These are phyloP conservation scores for Trichosporon inkin DNA, from an alignment of 1,284 basidiomycete species.

Conservation along the genomic window DNA sequence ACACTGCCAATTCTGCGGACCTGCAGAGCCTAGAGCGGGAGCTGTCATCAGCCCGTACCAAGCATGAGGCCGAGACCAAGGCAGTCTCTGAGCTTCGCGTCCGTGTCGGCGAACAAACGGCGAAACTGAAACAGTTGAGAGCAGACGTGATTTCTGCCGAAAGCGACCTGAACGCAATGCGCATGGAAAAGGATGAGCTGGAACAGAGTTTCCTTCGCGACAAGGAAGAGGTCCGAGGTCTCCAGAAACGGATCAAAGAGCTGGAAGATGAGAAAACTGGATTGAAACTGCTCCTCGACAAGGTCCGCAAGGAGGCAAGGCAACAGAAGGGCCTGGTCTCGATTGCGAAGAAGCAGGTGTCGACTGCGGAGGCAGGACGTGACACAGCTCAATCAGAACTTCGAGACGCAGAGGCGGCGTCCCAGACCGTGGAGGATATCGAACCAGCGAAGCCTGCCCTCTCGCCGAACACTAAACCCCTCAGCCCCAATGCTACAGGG, in stretches of 20 bases:
- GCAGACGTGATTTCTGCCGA: conserved; percentile 84
- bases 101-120: conserved; percentile 65
- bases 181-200: conserved; percentile 86
- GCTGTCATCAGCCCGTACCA: conserved; percentile 54
- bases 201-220: conserved; percentile 83
- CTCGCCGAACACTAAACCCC: conserved; percentile 61
- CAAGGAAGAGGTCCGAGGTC: conserved; percentile 86
- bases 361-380: conserved; percentile 73
- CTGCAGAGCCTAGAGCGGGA: conserved; percentile 50
- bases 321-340: conserved; percentile 93
- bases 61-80: conserved; percentile 79
- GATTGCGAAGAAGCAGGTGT: conserved; percentile 91
- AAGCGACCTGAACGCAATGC: conserved; percentile 82
- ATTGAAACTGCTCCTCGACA: conserved; percentile 75
- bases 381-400: conserved; percentile 68
- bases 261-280: conserved; percentile 68
- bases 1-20: conserved; percentile 62
- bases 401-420: conserved; percentile 49
- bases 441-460: conserved; percentile 62
- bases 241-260: conserved; percentile 82
- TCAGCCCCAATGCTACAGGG: conserved; percentile 50
- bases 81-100: conserved; percentile 69
- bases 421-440: conserved; percentile 57
- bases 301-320: conserved; percentile 85
- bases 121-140: conserved; percentile 69